Percentiles rank a stretch among this genome's conserved stretches.
Evolutionary conservation across 257 asterid genomes (phyloP).

Genomic region (Ilex asprella): DNA sequence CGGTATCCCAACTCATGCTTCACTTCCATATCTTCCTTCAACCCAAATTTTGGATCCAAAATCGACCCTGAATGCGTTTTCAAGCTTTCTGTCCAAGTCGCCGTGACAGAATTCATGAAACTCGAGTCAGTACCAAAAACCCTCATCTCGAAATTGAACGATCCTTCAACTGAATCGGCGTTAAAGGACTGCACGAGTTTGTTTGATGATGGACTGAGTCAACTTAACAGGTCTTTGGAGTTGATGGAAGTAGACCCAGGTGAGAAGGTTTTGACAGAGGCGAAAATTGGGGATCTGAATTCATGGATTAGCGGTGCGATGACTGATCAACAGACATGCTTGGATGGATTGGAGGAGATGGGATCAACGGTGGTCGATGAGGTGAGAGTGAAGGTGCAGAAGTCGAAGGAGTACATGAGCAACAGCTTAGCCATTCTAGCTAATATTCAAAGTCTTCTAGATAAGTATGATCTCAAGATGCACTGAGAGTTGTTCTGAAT

Average conservation of each 20-base stretch:
- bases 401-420: constrained; percentile 65
- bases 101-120: constrained; percentile 27
- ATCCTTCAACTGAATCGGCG: constrained; percentile 37
- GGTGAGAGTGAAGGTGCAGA: constrained; percentile 57
- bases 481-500: constrained; percentile 27
- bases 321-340: constrained; percentile 78
- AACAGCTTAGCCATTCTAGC: constrained; percentile 83
- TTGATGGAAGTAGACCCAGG: constrained; percentile 35
- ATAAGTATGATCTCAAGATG: constrained; percentile 49
- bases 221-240: constrained; percentile 49
- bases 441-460: constrained; percentile 38
- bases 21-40: constrained; percentile 47
- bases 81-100: constrained; percentile 64
- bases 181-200: constrained; percentile 55
- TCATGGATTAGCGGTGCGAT: constrained; percentile 90
- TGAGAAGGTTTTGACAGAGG: constrained; percentile 47
- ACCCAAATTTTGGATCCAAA: constrained; percentile 24
- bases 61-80: constrained; percentile 52
- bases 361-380: constrained; percentile 49
- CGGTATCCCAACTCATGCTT: constrained; percentile 67
- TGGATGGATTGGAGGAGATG: constrained; percentile 71
- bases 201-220: constrained; percentile 63
- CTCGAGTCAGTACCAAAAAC: constrained; percentile 31
- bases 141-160: constrained; percentile 22
- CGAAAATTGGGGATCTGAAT: constrained; percentile 55